Evolutionary conservation across 164 flowering plant species (phyloP).

Genomic region (Liquidambar formosana): DNA sequence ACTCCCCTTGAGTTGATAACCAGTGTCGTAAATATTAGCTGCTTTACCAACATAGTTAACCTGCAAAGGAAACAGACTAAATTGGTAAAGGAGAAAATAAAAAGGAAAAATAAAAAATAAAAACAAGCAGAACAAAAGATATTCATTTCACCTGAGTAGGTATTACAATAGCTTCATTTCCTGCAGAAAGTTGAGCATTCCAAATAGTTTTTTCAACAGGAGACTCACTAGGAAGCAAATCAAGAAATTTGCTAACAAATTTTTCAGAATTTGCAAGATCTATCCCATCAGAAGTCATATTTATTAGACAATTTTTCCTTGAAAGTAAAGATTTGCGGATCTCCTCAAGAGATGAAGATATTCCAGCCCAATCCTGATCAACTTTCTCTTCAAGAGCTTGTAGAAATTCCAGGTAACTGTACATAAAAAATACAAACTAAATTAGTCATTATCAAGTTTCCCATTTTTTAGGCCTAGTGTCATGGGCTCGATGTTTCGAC

Average conservation of each 20-base stretch:
- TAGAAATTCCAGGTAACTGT: slow-evolving; percentile 83
- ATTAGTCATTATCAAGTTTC: slow-evolving; percentile 2
- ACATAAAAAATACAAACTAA: background rate
- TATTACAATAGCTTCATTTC: slow-evolving; percentile 86
- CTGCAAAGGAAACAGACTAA: slow-evolving; percentile 31
- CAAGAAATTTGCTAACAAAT: slow-evolving; percentile 74
- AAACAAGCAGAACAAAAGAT: background rate
- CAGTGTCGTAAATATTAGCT: slow-evolving; percentile 76
- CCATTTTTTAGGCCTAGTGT: too few species aligned
- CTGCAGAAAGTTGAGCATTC: slow-evolving; percentile 60
- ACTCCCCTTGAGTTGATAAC: slow-evolving; percentile 91
- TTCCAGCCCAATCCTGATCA: slow-evolving; percentile 83
- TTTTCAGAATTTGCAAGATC: slow-evolving; percentile 68
- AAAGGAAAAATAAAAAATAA: background rate
- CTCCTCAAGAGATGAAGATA: slow-evolving; percentile 89
- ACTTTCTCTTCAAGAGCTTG: slow-evolving; percentile 72
- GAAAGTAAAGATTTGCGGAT: slow-evolving; percentile 81
- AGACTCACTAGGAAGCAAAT: slow-evolving; percentile 67
- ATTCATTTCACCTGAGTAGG: slow-evolving; percentile 80
- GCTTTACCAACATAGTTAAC: slow-evolving; percentile 99
- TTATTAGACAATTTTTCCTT: slow-evolving; percentile 72
- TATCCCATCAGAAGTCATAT: slow-evolving; percentile 90
- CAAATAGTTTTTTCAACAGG: slow-evolving; percentile 36
- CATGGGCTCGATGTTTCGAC: too few species aligned
- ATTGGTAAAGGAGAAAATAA: too few species aligned